phyloP scores from a whole-genome alignment of 148 eudicot genomes.

The Fagopyrum esculentum region DNA sequence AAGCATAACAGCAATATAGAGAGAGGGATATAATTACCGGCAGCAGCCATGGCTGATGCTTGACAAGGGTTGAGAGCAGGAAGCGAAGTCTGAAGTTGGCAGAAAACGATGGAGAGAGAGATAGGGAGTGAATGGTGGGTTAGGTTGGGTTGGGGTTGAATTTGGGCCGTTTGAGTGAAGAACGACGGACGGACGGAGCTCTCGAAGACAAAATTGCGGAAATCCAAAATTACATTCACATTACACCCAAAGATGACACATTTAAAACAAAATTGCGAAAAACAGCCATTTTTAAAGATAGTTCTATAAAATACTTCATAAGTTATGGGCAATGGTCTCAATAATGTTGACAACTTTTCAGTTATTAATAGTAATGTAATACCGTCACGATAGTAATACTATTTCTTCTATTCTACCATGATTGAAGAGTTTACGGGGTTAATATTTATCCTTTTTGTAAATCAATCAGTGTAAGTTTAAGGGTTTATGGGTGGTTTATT shows the following conservation, averaged over 20 bases:
- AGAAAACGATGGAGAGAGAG: slow-evolving; percentile 7
- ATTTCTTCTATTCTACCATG: no score
- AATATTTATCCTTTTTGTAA: no score
- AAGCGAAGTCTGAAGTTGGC: background rate
- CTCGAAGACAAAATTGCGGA: background rate
- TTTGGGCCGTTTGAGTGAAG: background rate
- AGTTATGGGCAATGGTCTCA: no score
- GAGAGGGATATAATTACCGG: background rate
- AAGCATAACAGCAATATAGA: background rate
- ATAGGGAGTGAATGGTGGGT: slow-evolving; percentile 2
- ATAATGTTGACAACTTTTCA: no score
- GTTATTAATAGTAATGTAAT: no score
- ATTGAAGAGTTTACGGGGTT: no score
- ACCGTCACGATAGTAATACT: no score
- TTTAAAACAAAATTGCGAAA: background rate
- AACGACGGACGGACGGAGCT: background rate
- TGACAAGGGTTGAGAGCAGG: background rate
- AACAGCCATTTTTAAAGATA: background rate
- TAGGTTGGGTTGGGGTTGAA: background rate
- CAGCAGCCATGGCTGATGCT: background rate
- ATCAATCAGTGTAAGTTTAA: no score
- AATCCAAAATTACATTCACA: background rate
- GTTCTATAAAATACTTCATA: no score
- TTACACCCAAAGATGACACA: background rate
- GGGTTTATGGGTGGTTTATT: no score